These are phyloP conservation scores for Chaetothyriales sp. DNA, from an alignment of 2,329 filamentous ascomycete species.

Conservation along the genomic window DNA sequence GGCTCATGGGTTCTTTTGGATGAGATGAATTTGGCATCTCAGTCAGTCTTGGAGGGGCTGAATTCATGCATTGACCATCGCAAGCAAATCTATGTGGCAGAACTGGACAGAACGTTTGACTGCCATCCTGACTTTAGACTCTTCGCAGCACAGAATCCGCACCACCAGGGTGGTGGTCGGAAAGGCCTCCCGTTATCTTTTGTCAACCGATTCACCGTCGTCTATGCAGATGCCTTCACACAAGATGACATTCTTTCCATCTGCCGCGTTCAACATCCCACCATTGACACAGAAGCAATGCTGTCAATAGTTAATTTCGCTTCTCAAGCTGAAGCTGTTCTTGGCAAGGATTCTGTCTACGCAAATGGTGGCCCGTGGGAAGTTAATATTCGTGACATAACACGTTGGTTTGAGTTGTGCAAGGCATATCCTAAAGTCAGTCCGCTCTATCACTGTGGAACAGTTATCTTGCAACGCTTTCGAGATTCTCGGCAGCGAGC, in stretches of 20 bases:
- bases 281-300: constrained; percentile 46
- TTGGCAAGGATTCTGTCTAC: constrained; percentile 44
- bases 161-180: constrained; percentile 88
- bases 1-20: constrained; percentile 95
- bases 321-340: constrained; percentile 59
- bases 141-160: constrained; percentile 94
- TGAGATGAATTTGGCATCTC: constrained; percentile 97
- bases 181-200: constrained; percentile 93
- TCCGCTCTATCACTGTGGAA: constrained; percentile 61
- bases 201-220: constrained; percentile 94
- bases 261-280: constrained; percentile 62
- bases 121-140: constrained; percentile 82
- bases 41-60: constrained; percentile 87
- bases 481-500: constrained; percentile 55
- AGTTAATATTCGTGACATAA: constrained; percentile 81
- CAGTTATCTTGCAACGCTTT: constrained; percentile 80
- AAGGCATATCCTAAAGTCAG: constrained; percentile 41
- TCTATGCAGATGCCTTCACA: constrained; percentile 85
- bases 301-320: constrained; percentile 64
- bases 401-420: constrained; percentile 71
- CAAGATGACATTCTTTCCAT: constrained; percentile 71
- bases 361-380: constrained; percentile 70
- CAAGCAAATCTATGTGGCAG: constrained; percentile 88
- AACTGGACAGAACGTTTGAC: constrained; percentile 86
- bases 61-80: constrained; percentile 95